Base-by-base conservation (phyloP, 768 basidiomycete species). In the Suillus lakei region DNA sequence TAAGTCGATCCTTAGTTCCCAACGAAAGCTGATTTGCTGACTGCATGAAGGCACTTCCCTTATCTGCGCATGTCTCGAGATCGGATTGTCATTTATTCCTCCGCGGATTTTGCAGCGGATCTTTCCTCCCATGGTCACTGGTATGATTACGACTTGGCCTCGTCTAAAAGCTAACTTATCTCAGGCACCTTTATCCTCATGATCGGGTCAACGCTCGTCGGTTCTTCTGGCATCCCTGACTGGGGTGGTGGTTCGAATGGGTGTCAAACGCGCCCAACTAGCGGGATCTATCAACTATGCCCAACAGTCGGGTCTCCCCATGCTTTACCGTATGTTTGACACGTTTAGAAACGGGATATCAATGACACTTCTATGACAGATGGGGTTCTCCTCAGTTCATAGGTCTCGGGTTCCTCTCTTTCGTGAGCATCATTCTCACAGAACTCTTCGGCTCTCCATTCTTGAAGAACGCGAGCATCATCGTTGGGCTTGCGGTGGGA, bases 361-460 rank as follows among this genome's bases (percentile, higher is more conserved):
- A 21, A 66, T 56, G 4, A 30, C 1, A 12, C 2, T 26, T 36
- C 18, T 66, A 39, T 39, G 9, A 59, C 43, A 88, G 86, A 6
- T 95, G 91, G 91, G 93, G 91, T 9, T 89, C 89, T 0, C 89
- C 93, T 0, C 85, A 93, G 72, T 93, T 92, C 78, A 90, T 95
- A 55, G 93, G 94, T 4, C 85, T 96, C 32, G 94, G 94, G 0
- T 95, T 96, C 83, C 81, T 95, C 34, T 90, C 89, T 0, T 95
- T 95, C 77, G 71, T 88, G 56, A 82, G 85, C 12, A 94, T 94
- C 70, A 84, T 95, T 69, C 73, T 95, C 32, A 90, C 90, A 1
- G 93, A 96, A 73, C 76, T 95, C 23, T 92, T 94, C 68, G 94
- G 93, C 8, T 90, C 88, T 4, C 94, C 93, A 0, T 95, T 96